Conservation (phyloP, 306 rosid species). For the Malus sylvestris region DNA sequence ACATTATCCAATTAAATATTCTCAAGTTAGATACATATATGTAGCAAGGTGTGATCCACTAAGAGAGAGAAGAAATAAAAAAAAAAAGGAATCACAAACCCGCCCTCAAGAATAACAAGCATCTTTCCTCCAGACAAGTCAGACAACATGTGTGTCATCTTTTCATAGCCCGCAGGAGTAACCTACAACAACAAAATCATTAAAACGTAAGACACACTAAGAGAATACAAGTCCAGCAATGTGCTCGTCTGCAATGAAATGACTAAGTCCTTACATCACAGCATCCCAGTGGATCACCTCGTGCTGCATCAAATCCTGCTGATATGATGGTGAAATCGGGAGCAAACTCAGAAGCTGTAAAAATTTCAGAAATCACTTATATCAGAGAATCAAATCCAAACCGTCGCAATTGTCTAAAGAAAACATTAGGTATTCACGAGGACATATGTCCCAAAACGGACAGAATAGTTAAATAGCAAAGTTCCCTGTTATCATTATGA, state of each 20-base stretch:
- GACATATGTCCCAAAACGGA: background rate
- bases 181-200: conserved; percentile 46
- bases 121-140: conserved; percentile 77
- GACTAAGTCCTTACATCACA: conserved; percentile 66
- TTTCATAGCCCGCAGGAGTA: conserved; percentile 89
- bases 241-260: background rate
- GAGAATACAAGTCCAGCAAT: background rate
- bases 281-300: conserved; percentile 96
- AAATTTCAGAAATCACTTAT: conserved; percentile 17
- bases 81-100: conserved; percentile 58
- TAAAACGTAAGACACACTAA: conserved; percentile 6
- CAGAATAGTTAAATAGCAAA: background rate
- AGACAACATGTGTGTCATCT: conserved; percentile 78
- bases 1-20: conserved; percentile 20
- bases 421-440: background rate
- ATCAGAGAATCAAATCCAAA: conserved; percentile 1
- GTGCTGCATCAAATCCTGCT: conserved; percentile 99
- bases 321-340: conserved; percentile 94
- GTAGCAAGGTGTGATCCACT: background rate
- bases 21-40: conserved; percentile 6
- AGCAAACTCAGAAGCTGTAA: conserved; percentile 79
- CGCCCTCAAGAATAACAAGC: conserved; percentile 97
- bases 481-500: background rate
- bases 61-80: background rate
- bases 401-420: background rate